Conservation (phyloP, 2,329 filamentous ascomycete species). For the Alternaria novae-zelandiae region DNA sequence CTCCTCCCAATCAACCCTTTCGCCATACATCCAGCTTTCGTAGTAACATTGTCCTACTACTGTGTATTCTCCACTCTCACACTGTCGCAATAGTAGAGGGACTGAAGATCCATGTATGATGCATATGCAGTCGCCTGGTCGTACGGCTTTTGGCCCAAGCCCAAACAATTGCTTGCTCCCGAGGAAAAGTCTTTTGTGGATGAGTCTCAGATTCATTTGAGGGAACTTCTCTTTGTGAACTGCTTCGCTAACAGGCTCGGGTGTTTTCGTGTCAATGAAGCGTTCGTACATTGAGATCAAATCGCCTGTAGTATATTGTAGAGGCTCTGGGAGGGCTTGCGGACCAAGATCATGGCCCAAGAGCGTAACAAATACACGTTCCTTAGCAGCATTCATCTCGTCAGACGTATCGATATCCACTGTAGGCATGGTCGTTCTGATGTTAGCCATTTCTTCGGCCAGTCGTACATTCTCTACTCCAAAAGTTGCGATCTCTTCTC, state of each 20-base stretch:
- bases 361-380: background rate
- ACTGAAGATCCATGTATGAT: slow-evolving; percentile 2
- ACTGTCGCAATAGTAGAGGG: slow-evolving; percentile 1
- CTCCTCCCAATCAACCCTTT: slow-evolving; percentile 9
- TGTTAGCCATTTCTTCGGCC: background rate
- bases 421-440: background rate
- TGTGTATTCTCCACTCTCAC: background rate
- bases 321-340: background rate
- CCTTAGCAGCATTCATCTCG: background rate
- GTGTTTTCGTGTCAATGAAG: background rate
- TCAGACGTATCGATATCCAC: background rate
- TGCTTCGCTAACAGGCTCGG: background rate
- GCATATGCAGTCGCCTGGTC: slow-evolving; percentile 1
- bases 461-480: background rate
- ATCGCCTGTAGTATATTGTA: background rate
- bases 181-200: background rate
- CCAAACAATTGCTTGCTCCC: background rate
- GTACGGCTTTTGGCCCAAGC: background rate
- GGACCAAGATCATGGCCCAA: background rate
- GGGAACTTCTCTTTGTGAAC: background rate
- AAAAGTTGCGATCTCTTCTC: background rate
- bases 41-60: slow-evolving; percentile 1
- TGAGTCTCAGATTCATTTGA: background rate
- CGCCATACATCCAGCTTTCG: slow-evolving; percentile 8
- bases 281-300: background rate